Percentiles rank a stretch among this genome's conserved stretches.
These are phyloP conservation scores for Amniculicola lignicola DNA, from an alignment of 495 filamentous ascomycete genomes.

Conservation along the genomic window DNA sequence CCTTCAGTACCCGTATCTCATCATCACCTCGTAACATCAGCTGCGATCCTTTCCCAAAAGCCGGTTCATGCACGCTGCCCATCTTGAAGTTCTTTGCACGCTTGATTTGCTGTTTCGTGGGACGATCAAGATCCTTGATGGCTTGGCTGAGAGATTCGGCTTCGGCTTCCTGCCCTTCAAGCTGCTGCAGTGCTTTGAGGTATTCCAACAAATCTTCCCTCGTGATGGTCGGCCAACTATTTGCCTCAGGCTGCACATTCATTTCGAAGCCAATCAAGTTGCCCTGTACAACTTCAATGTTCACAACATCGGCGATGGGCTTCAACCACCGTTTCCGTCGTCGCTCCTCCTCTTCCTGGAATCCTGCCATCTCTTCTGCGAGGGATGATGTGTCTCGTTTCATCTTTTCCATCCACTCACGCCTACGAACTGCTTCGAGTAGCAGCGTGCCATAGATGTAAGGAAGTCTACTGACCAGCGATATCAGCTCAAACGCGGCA, in stretches of 20 bases:
- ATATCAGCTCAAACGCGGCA: conserved; percentile 71
- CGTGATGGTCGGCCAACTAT: conserved; percentile 66
- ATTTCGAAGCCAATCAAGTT: conserved; percentile 77
- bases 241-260: conserved; percentile 75
- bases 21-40: conserved; percentile 75
- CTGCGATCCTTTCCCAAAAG: conserved; percentile 73
- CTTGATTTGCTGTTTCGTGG: conserved; percentile 72
- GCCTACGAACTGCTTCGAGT: conserved; percentile 77
- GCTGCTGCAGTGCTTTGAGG: conserved; percentile 49
- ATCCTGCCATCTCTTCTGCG: conserved; percentile 84
- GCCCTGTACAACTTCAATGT: conserved; percentile 57
- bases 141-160: conserved; percentile 59
- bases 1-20: conserved; percentile 65
- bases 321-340: conserved; percentile 89
- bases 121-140: conserved; percentile 62
- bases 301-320: conserved; percentile 58
- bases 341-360: conserved; percentile 86
- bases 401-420: conserved; percentile 89
- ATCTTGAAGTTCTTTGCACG: conserved; percentile 91
- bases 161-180: conserved; percentile 65
- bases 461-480: conserved; percentile 73
- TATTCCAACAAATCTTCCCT: conserved; percentile 58
- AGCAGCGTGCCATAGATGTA: conserved; percentile 84
- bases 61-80: conserved; percentile 86
- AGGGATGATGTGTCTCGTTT: conserved; percentile 76